Conservation (phyloP, 176 grass and related monocot species). For the Secale cereale region DNA sequence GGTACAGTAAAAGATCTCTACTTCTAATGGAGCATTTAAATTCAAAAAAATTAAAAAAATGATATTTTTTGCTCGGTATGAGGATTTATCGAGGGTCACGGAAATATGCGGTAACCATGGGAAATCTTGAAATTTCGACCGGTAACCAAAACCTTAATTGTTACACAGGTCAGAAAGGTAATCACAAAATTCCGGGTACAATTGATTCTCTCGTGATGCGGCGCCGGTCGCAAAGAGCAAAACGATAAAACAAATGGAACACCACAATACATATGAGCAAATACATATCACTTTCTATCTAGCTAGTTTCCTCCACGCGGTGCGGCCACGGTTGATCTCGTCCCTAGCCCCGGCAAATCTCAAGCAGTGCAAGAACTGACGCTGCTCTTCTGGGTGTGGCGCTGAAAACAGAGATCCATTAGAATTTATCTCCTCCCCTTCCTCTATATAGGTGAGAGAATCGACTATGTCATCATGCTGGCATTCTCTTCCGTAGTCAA, state of each 20-base stretch:
- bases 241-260: conserved; percentile 9
- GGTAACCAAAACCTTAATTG: no score
- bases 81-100: no score
- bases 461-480: conserved; percentile 88
- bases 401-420: conserved; percentile 50
- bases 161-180: no score
- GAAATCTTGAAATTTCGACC: no score
- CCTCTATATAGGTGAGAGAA: conserved; percentile 80
- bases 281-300: conserved; percentile 29
- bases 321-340: conserved; percentile 91
- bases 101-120: no score
- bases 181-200: no score
- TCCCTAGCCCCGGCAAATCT: conserved; percentile 60
- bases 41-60: no score
- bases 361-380: conserved; percentile 77
- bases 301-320: conserved; percentile 82
- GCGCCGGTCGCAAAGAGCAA: not conserved
- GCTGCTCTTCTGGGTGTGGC: conserved; percentile 34
- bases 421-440: conserved; percentile 33
- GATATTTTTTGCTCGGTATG: no score
- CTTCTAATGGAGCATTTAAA: no score
- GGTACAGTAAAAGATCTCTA: no score
- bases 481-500: conserved; percentile 96
- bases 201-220: no score
- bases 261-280: conserved; percentile 10